Evolutionary conservation across 2,329 filamentous ascomycete genomes (phyloP), one percentile per base, ranked within the genome.

Genomic region (Aspergillus oerlinghausenensis): DNA sequence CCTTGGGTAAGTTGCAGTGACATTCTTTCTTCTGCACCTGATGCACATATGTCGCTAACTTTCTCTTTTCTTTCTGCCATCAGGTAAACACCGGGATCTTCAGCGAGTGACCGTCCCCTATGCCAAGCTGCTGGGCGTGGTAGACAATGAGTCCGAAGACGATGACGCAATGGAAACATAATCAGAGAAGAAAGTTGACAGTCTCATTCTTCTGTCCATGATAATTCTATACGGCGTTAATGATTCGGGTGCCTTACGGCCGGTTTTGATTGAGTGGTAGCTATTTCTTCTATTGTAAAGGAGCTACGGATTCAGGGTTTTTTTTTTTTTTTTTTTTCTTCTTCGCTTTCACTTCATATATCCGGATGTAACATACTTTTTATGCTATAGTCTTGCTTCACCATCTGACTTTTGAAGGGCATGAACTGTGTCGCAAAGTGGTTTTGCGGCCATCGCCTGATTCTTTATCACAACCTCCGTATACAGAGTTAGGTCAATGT

Each of bases 51-150:
- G 25, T n/a, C 38, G 48, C 55, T 66, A 49, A n/a, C 26, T 14
- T 10, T 32, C 38, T 3, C 25, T 17, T 51, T 23, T n/a, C 52
- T 47, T 23, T 66, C 58, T 74, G 51, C 21, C 66, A 59, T 74
- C 65, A 96, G 92, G 91, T 58, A 97, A 97, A 86, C 93, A 94
- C 75, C 87, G 94, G 55, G 95, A 97, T 70, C 80, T 99, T 29
- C 94, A 99, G 73, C 84, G 94, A 26, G 83, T 97, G 45, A 96
- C 91, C n/a, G 90, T 97, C 26, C 93, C 95, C 60, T 97, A 97
- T 72, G 93, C 93, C 11, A 86, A 90, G 61, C 79, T 92, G n/a
- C 79, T 95, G 23, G 89, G 88, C 38, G 69, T 83, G 56, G 68
- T 79, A 9, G 71, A 74, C 45, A 70, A 67, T 26, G 66, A 67